These are phyloP conservation scores for Teratosphaeriaceae sp. DNA, from an alignment of 2,329 filamentous ascomycete species.

Conservation along the genomic window DNA sequence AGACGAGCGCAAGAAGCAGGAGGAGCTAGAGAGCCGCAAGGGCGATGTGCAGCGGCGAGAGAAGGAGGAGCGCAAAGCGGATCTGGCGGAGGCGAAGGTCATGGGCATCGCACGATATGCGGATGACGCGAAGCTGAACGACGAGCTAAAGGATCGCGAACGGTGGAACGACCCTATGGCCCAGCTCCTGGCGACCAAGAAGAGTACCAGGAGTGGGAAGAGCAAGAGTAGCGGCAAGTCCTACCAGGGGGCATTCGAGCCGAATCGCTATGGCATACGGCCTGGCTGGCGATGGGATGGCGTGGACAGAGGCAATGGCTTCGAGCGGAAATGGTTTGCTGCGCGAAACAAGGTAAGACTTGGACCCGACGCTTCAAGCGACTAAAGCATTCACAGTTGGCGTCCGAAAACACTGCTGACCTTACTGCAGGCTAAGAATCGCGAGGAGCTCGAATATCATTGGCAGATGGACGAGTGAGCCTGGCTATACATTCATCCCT, in stretches of 20 bases:
- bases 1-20: conserved; percentile 56
- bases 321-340: conserved; percentile 88
- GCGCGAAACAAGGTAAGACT: conserved; percentile 58
- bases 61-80: conserved; percentile 57
- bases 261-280: conserved; percentile 88
- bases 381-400: no score
- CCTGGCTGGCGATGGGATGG: conserved; percentile 96
- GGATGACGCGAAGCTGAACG: conserved; percentile 85
- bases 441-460: conserved; percentile 75
- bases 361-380: no score
- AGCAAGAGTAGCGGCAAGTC: conserved; percentile 43
- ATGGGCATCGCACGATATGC: conserved; percentile 71
- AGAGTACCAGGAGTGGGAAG: conserved; percentile 42
- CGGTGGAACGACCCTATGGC: conserved; percentile 95
- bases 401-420: no score
- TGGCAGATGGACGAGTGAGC: conserved; percentile 90
- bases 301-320: conserved; percentile 87
- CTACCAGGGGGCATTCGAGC: conserved; percentile 73
- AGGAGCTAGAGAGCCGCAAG: conserved; percentile 63
- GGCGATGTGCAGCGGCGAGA: conserved; percentile 78
- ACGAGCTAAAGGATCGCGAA: conserved; percentile 65
- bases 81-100: conserved; percentile 71
- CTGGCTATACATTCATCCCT: no score
- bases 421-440: conserved; percentile 51
- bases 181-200: conserved; percentile 60